These are phyloP conservation scores for Blastobotrys malaysiensis DNA, from an alignment of 1,139 yeast species.

Conservation along the genomic window DNA sequence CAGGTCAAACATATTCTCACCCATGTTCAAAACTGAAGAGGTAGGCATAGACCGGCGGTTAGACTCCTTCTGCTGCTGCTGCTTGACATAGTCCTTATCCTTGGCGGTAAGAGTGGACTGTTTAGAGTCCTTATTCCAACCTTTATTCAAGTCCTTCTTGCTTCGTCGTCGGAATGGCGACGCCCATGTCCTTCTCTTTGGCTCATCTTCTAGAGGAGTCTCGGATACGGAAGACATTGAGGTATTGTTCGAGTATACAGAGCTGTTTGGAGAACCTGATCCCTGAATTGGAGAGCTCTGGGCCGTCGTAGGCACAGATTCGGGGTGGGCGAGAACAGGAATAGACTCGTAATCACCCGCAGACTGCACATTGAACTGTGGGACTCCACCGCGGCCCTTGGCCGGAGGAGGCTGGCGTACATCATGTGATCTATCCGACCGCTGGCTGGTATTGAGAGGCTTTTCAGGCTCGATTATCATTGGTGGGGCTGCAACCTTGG, in stretches of 20 bases:
- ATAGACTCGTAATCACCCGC: slow-evolving; percentile 13
- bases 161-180: slow-evolving; percentile 35
- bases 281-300: slow-evolving; percentile 28
- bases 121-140: slow-evolving; percentile 22
- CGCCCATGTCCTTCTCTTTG: slow-evolving; percentile 36
- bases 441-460: background rate
- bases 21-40: slow-evolving; percentile 26
- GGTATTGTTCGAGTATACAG: slow-evolving; percentile 29
- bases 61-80: slow-evolving; percentile 7
- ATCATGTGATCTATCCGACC: background rate
- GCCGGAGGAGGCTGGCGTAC: background rate
- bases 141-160: slow-evolving; percentile 27
- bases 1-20: slow-evolving; percentile 33
- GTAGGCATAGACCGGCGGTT: slow-evolving; percentile 5
- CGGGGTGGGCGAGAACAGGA: slow-evolving; percentile 19
- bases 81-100: slow-evolving; percentile 15
- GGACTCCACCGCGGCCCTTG: background rate
- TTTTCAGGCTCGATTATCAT: background rate
- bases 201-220: slow-evolving; percentile 16
- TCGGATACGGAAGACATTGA: slow-evolving; percentile 27
- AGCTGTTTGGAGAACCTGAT: slow-evolving; percentile 28
- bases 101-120: slow-evolving; percentile 19
- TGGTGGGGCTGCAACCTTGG: background rate
- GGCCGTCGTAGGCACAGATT: slow-evolving; percentile 18
- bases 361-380: slow-evolving; percentile 8